Evolutionary conservation across 768 basidiomycete genomes (phyloP), one percentile per base, ranked within the genome.

Genomic region (Suillus americanus): DNA sequence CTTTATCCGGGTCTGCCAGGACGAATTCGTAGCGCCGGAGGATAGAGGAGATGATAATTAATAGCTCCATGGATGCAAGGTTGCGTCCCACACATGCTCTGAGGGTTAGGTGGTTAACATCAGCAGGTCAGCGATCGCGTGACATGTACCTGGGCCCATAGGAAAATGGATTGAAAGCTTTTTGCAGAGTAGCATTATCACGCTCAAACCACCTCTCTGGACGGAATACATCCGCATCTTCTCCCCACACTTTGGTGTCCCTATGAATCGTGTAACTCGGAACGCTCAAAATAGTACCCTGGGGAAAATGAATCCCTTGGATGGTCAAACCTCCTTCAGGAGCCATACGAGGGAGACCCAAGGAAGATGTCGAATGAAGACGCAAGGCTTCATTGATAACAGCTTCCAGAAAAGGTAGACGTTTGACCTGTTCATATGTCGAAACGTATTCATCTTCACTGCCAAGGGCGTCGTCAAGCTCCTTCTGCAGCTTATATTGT

Each of bases 121-220:
- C 14, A 33, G 61, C 16, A 13, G 12, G 41, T 30, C 37, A 46
- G 14, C 41, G 2, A 54, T 25, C 14, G 35, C 3, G 45, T 43
- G 50, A 30, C 13, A 54, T 77, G 61, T 70, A 88, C 88, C 91
- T 82, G 18, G 94, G 94, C 3, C 94, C 94, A 65, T 85, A 85
- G 1, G 91, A 93, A 74, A 94, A 95, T 0, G 92, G 91, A 69
- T 95, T 95, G 74, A 95, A 95, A 0, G 88, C 83, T 73, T 84
- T 87, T 69, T 90, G 85, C 13, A 91, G 85, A 35, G 75, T 77
- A 20, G 80, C 82, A 66, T 83, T 75, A 71, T 91, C 86, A 53
- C 82, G 77, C 70, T 92, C 92, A 66, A 94, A 86, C 92, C 92
- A 97, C 35, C 95, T 81, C 70, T 96, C 94, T 0, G 94, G 94